Conservation (phyloP, 2,329 filamentous ascomycete species). For the Penicillium sp. region DNA sequence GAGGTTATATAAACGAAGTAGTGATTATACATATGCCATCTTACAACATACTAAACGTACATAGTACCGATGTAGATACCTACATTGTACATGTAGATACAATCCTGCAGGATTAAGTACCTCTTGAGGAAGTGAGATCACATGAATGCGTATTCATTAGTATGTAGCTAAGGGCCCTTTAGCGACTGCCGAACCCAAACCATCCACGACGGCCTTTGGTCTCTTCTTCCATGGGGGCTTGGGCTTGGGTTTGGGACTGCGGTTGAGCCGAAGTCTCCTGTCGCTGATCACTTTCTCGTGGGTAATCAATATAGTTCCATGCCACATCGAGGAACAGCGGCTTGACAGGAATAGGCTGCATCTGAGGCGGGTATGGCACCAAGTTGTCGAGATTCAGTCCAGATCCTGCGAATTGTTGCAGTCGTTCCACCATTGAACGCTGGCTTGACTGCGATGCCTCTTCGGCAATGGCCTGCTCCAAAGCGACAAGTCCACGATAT, state of each 20-base stretch:
- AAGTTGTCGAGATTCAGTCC: conserved; percentile 75
- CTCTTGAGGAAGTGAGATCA: background rate
- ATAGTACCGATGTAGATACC: too few species aligned
- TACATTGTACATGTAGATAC: background rate
- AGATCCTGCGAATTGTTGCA: conserved; percentile 71
- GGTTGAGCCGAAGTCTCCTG: conserved; percentile 29
- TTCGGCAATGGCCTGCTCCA: conserved; percentile 62
- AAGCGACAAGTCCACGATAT: conserved; percentile 80
- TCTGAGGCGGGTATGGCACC: conserved; percentile 80
- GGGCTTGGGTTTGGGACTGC: background rate
- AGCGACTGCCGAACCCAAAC: conserved; percentile 66
- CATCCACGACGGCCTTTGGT: conserved; percentile 66
- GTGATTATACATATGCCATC: too few species aligned
- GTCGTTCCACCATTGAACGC: conserved; percentile 68
- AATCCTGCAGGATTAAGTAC: background rate
- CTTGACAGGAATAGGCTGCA: conserved; percentile 84
- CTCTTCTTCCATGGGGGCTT: conserved; percentile 28
- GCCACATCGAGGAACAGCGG: conserved; percentile 94
- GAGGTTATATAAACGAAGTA: too few species aligned
- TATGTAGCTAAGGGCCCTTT: background rate
- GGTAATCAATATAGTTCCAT: conserved; percentile 97
- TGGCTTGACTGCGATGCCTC: conserved; percentile 46
- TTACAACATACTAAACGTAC: background rate
- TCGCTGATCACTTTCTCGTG: conserved; percentile 52
- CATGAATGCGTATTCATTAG: conserved; percentile 2